Evolutionary conservation across 2,329 filamentous ascomycete species (phyloP), one percentile per base, ranked within the genome.

Genomic region (Claviceps quebecensis): DNA sequence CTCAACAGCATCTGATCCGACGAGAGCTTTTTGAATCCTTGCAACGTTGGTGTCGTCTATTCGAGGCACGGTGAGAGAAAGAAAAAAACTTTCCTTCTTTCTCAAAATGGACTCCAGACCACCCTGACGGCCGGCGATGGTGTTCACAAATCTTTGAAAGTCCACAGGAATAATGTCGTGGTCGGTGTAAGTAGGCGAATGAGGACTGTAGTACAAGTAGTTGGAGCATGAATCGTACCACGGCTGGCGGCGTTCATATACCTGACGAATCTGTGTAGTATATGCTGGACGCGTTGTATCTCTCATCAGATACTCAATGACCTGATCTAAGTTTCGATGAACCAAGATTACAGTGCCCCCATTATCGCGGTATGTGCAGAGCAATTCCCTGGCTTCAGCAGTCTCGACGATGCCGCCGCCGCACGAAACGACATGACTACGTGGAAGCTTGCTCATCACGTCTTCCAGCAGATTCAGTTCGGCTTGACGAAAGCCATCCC

Each of bases 221-320:
- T 95, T 98, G 72, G 90, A 96, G 73, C 93, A 97, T 65, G 91
- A 81, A 52, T 87, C 77, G 67, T 88, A 97, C 82, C 87, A 95
- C 3, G 84, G 85, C 65, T 89, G 93, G 39, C 93, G 83, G 50
- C 91, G 84, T 52, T 87, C 72, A 75, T 95, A 98, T 2, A 98
- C 91, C 9, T 81, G 82, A 70, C 88, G 84, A 72, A 96, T 95
- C 61, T 97, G 85, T 58, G 93, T 89, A 5, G 89, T 83, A 63
- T 95, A 97, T 8, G 91, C 91, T 26, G 93, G 93, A 6, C 93
- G 80, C 22, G 86, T 88, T 71, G 94, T 89, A 70, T 98, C 93
- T 45, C 84, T 79, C 60, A 86, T 81, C 37, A 98, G 75, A 68
- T 93, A 98, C 54, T 88, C 80, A 65, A 98, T 86, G 47, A 97